Evolutionary conservation across 202 grass and related monocot species (phyloP).

Genomic region (Panicum virgatum): DNA sequence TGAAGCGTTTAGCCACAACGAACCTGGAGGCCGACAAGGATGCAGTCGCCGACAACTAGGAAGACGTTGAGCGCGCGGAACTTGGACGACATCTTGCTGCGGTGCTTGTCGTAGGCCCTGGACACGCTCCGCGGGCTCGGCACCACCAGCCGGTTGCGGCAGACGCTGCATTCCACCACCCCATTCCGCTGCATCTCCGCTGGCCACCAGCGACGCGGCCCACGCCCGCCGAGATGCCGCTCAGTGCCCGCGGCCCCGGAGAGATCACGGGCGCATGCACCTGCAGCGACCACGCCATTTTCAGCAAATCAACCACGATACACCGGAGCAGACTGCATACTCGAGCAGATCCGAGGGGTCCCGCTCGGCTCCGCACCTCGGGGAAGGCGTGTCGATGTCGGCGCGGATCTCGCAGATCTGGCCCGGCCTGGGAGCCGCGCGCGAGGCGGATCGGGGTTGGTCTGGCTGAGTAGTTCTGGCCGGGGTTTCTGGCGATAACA

Average conservation of each 20-base stretch:
- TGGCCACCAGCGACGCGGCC: neutral
- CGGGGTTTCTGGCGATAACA: neutral
- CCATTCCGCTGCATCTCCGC: constrained; percentile 81
- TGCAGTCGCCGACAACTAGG: constrained; percentile 87
- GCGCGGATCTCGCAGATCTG: constrained; percentile 57
- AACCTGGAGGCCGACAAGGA: constrained; percentile 91
- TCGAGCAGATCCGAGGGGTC: constrained; percentile 33
- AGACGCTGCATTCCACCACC: constrained; percentile 76
- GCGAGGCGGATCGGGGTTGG: neutral
- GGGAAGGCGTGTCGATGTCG: constrained; percentile 17
- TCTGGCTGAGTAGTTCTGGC: neutral
- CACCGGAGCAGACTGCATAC: neutral
- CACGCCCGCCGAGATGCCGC: constrained; percentile 29
- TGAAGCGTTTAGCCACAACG: neutral
- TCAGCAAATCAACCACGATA: neutral
- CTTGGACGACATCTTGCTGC: constrained; percentile 81
- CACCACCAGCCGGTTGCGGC: constrained; percentile 74
- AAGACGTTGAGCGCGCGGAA: constrained; percentile 75
- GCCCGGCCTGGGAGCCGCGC: constrained; percentile 17
- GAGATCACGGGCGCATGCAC: constrained; percentile 42
- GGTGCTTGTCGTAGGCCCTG: constrained; percentile 93
- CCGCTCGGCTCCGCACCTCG: constrained; percentile 27
- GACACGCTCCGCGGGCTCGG: constrained; percentile 80
- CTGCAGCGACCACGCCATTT: constrained; percentile 18
- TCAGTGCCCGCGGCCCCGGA: constrained; percentile 9